Base-by-base conservation (phyloP, 176 grass and related monocot species). In the Paspalum notatum region DNA sequence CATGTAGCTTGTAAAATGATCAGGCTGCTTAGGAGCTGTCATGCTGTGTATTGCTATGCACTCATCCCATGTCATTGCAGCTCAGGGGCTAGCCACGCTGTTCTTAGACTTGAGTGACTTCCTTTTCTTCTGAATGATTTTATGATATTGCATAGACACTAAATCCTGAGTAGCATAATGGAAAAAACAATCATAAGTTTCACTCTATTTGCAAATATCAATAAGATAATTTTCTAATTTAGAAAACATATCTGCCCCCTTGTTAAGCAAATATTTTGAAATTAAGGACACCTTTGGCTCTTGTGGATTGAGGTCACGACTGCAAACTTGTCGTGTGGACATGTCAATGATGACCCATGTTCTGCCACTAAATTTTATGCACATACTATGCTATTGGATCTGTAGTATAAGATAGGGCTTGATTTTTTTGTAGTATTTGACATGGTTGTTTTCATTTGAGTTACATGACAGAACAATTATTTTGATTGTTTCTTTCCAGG, bases 401-500 rank as follows among this genome's bases (percentile, higher is more conserved):
- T 85, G 8, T 42, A 64, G 15, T 53, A 38, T 17, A 47, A 48
- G 46, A 24, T 50, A 25, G 49, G 7, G 2, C 6, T 62, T 62
- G 45, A 85, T 7, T 39, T 87, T 90, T 70, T 63, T 32, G 32
- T 32, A 32, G 39, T 43, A 4, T 80, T 80, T 84, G 66, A 58
- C 63, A 74, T 74, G 24, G 41, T 4, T 76, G 10, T 38, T 74
- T 85, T 48, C 24, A 4, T 62, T 41, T 27, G 73, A 45, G 42
- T 57, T 50, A 48, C 59, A 85, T 76, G 45, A 87, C n/a, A 32
- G 82, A 75, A 49, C 68, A n/a, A 72, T 55, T 65, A 72, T 55
- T 65, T 66, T 44, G 73, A 16, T 68, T 58, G 16, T 21, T 61
- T 61, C 41, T 93, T 66, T 93, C 68, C 76, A 98, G 92, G 95